Base-by-base conservation (phyloP, 2,329 filamentous ascomycete species). In the Immersiporthe knoxdaviesiana region DNA sequence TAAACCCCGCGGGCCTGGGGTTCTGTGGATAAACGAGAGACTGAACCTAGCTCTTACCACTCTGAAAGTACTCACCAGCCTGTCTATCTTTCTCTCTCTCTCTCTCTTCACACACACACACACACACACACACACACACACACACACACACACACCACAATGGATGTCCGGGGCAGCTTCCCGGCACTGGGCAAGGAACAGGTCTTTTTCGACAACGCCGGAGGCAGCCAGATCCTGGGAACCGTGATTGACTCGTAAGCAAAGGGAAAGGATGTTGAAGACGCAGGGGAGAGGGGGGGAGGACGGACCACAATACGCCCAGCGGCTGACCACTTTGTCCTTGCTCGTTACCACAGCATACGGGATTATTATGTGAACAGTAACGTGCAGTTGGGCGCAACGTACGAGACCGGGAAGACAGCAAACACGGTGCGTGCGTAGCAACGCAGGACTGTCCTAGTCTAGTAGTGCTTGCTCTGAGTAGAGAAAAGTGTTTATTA, bases 161-260 rank as follows among this genome's bases (percentile, higher is more conserved):
- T 92, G 73, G 83, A 90, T 73, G 83, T 86, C 39, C 84, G 90
- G 70, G 81, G 84, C 71, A 83, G 85, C 66, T 94, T 94, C 80
- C 91, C 92, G 44, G 90, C 91, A 18, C 78, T 94, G 52, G 79
- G 84, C 54, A 84, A 88, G 70, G 82, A 67, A 68, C 91, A 93
- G 75, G 84, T 94, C 63, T 93, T 87, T 77, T 86, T 94, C 73
- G 92, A 95, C 76, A 94, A 94, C 76, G 92, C 91, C 14, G 92
- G 92, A 24, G 92, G 92, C 50, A 92, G 88, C 75, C 92, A 94
- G 75, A 84, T 88, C 1, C 80, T 94, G 3, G 87, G 86, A 35
- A 82, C 84, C 21, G 92, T 92, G 21, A 88, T 91, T 69, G 85
- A 91, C 67, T 85, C 86, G 89, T 91, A 77, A 79, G 84, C 79